Percentiles rank a stretch among this genome's conserved stretches.
phyloP scores from a whole-genome alignment of 139 green algal species.

The Nannochloris sp. region DNA sequence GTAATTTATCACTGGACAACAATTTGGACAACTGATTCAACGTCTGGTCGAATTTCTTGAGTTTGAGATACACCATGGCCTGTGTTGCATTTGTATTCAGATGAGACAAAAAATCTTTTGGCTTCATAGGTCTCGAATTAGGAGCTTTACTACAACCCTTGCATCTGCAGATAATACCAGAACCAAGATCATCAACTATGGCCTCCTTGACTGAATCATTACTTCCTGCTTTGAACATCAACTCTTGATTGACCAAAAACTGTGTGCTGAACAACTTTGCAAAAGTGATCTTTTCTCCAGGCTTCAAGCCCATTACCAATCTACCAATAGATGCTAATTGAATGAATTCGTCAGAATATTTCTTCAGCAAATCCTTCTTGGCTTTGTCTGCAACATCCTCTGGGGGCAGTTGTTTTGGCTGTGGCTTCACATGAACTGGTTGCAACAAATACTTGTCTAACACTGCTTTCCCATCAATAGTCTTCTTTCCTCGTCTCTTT shows the following conservation, averaged over 20 bases:
- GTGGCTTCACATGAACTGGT: neutral
- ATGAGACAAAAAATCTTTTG: constrained; percentile 27
- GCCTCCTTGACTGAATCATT: constrained; percentile 10
- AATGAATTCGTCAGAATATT: constrained; percentile 9
- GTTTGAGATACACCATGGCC: too few species aligned
- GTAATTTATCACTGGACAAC: constrained; percentile 27
- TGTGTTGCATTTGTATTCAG: constrained; percentile 31
- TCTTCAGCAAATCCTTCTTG: neutral
- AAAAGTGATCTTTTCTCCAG: constrained; percentile 15
- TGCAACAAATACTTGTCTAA: neutral
- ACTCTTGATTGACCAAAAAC: constrained; percentile 22
- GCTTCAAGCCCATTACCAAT: constrained; percentile 9
- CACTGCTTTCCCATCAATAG: neutral
- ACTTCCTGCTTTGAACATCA: constrained; percentile 23
- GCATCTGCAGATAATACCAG: constrained; percentile 31
- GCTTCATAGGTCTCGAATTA: constrained; percentile 44
- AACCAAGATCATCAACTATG: constrained; percentile 16
- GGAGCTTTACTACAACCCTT: constrained; percentile 12
- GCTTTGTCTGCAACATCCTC: neutral
- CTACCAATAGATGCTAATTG: constrained; percentile 10
- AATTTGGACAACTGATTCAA: constrained; percentile 23
- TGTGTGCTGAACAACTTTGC: constrained; percentile 29
- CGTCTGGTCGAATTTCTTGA: neutral
- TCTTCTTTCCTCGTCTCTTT: neutral
- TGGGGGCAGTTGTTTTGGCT: neutral